Evolutionary conservation across 805 yeast species (phyloP).

Genomic region (Myxozyma monticola): DNA sequence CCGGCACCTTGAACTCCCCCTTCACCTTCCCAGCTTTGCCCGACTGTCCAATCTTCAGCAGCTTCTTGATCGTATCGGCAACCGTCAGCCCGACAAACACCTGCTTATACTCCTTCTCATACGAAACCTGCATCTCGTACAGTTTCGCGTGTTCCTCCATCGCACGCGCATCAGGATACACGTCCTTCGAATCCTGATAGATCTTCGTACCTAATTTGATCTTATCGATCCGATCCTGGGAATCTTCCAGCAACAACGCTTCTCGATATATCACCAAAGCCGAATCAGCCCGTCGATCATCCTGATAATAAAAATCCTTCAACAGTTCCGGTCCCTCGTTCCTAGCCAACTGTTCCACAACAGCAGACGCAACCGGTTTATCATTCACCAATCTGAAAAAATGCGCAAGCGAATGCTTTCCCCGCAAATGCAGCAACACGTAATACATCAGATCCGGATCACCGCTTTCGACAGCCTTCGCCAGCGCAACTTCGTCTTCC

Average conservation of each 20-base stretch:
- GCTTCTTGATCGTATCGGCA: constrained; percentile 48
- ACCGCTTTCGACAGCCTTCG: constrained; percentile 62
- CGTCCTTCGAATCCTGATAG: constrained; percentile 41
- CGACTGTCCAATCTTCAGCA: constrained; percentile 52
- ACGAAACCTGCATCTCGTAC: constrained; percentile 46
- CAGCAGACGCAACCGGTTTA: constrained; percentile 44
- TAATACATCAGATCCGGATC: constrained; percentile 59
- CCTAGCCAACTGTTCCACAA: constrained; percentile 43
- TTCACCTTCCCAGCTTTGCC: constrained; percentile 50
- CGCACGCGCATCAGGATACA: constrained; percentile 43
- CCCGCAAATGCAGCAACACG: constrained; percentile 56
- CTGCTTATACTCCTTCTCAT: constrained; percentile 46
- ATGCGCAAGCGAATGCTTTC: constrained; percentile 60
- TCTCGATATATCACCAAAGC: constrained; percentile 45
- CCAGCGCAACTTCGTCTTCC: constrained; percentile 66
- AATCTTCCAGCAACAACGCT: constrained; percentile 27
- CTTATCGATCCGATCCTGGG: constrained; percentile 32
- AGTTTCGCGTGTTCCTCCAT: constrained; percentile 50
- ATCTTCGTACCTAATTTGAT: constrained; percentile 37
- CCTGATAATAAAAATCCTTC: constrained; percentile 62
- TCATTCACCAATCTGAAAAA: constrained; percentile 66
- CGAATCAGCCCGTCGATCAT: constrained; percentile 54
- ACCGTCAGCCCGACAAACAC: constrained; percentile 48
- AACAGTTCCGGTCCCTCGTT: constrained; percentile 43
- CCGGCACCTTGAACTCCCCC: constrained; percentile 57